Percentiles rank a stretch among this genome's conserved stretches.
phyloP scores from a whole-genome alignment of 1,284 basidiomycete species.

The Marasmius fiardii region DNA sequence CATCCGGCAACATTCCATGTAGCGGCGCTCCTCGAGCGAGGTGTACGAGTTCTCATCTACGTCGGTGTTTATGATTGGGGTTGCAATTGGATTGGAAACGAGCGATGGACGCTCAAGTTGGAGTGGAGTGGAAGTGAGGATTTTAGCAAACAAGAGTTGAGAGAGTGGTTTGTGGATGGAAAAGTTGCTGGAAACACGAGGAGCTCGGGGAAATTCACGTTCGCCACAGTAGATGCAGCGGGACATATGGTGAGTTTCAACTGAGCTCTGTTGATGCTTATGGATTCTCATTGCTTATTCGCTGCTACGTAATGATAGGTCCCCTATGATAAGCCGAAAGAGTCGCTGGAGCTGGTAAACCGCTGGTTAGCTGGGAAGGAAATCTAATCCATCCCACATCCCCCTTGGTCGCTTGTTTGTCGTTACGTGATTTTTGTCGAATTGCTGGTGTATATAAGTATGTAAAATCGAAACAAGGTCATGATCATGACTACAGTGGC shows the following conservation, averaged over 20 bases:
- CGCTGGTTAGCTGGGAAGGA: slow-evolving; percentile 39
- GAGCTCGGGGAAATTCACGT: slow-evolving; percentile 48
- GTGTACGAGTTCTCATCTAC: slow-evolving; percentile 71
- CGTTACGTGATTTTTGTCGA: too few relatives aligned
- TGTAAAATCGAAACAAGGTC: too few relatives aligned
- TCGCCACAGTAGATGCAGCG: slow-evolving; percentile 45
- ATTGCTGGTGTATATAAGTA: too few relatives aligned
- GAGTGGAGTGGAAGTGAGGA: slow-evolving; percentile 61
- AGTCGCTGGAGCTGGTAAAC: slow-evolving; percentile 41
- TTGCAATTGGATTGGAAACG: slow-evolving; percentile 78
- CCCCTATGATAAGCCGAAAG: slow-evolving; percentile 50
- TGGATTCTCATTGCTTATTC: not conserved
- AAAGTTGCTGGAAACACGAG: slow-evolving; percentile 46
- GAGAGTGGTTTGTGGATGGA: slow-evolving; percentile 49
- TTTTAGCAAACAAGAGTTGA: slow-evolving; percentile 42
- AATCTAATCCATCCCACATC: too few relatives aligned
- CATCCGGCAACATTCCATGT: slow-evolving; percentile 55
- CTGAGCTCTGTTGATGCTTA: not conserved
- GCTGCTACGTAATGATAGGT: too few relatives aligned
- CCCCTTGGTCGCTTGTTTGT: too few relatives aligned
- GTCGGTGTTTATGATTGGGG: slow-evolving; percentile 73
- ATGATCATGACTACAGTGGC: too few relatives aligned
- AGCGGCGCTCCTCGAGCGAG: slow-evolving; percentile 70
- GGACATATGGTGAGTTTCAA: slow-evolving; percentile 50
- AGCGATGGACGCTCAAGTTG: slow-evolving; percentile 55